These are phyloP conservation scores for Earliella scabrosa DNA, from an alignment of 1,284 basidiomycete genomes.

Conservation along the genomic window DNA sequence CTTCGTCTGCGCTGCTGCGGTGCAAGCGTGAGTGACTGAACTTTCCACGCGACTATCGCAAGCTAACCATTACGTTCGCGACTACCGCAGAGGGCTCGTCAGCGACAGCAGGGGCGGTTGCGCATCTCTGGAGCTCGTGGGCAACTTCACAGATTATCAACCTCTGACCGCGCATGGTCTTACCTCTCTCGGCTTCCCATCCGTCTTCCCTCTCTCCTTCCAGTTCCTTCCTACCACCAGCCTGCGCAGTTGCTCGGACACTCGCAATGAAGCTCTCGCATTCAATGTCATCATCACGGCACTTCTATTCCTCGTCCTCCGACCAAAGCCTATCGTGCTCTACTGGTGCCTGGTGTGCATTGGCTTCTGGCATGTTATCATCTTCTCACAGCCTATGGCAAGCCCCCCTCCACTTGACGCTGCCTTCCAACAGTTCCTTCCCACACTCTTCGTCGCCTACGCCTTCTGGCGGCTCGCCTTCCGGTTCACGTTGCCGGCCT, in stretches of 20 bases:
- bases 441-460: slow-evolving; percentile 79
- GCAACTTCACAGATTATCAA: slow-evolving; percentile 74
- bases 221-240: slow-evolving; percentile 46
- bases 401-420: slow-evolving; percentile 71
- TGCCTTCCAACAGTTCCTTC: slow-evolving; percentile 80
- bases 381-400: slow-evolving; percentile 79
- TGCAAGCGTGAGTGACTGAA: slow-evolving; percentile 66
- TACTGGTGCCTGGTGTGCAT: slow-evolving; percentile 84
- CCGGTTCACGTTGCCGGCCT: slow-evolving; percentile 77
- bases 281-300: slow-evolving; percentile 73
- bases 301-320: slow-evolving; percentile 72
- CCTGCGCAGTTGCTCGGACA: slow-evolving; percentile 70
- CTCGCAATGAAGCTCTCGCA: slow-evolving; percentile 68
- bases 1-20: slow-evolving; percentile 87
- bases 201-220: slow-evolving; percentile 71
- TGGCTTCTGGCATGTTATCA: slow-evolving; percentile 85
- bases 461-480: slow-evolving; percentile 80
- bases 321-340: slow-evolving; percentile 71
- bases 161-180: slow-evolving; percentile 67
- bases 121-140: slow-evolving; percentile 68
- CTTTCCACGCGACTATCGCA: background rate
- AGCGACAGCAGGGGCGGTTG: slow-evolving; percentile 76
- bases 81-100: slow-evolving; percentile 62
- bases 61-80: background rate
- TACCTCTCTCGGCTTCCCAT: slow-evolving; percentile 73